Base-by-base conservation (phyloP, 306 rosid species). In the Gleditsia sinensis region DNA sequence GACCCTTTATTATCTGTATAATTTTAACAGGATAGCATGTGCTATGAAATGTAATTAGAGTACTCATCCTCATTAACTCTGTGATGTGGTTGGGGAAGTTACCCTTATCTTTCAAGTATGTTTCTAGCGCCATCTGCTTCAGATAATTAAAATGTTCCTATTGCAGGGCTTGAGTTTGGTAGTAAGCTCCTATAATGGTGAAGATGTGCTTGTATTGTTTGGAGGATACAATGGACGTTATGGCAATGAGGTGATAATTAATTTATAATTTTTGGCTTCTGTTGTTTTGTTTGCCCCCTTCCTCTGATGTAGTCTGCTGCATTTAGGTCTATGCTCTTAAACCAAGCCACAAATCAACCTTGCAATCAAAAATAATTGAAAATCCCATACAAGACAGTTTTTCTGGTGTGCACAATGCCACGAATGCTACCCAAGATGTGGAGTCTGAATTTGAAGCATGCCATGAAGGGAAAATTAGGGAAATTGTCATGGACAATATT, bases 151-250 rank as follows among this genome's bases (percentile, higher is more conserved):
- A 67, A 64, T 82, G 59, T 46, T 82, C 48, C 75, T 57, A 54
- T 68, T 78, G 76, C 86, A 94, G 98, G 97, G 98, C 33, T 84
- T 94, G 84, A 88, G 98, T 88, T 72, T 94, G 91, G 96, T 81
- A 40, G 89, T 94, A 68, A 83, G 92, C 75, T 91, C 91, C 32
- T 81, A 67, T 55, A 75, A 82, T 55, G 96, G 98, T 25, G 97
- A 89, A 83, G 97, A 94, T 61, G 75, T 91, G 45, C 88, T 94
- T 54, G 81, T 94, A 50, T 85, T 94, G 37, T 94, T 91, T 78
- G 97, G 98, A 77, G 98, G 97, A 72, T 91, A 94, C 61, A 91
- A 94, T 81, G 98, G 98, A 10, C 94, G 83, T 43, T 94, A 94
- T 90, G 91, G 85, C 86, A 91, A 75, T 59, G 98, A 94, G 84